Base-by-base conservation (phyloP, 495 filamentous ascomycete species). In the Penicillium longicatenatum region DNA sequence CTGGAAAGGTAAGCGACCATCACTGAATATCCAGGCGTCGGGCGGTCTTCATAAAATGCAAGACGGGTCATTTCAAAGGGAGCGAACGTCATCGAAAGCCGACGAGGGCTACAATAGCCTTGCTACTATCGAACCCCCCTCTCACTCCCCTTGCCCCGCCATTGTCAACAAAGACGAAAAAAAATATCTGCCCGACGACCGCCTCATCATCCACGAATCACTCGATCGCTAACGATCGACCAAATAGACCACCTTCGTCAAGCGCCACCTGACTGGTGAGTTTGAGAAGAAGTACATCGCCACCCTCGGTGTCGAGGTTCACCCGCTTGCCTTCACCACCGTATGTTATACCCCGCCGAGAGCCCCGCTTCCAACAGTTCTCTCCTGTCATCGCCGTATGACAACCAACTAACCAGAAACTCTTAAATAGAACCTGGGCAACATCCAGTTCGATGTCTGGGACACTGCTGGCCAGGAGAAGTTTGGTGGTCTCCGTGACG, bases 231-330 rank as follows among this genome's bases (percentile, higher is more conserved):
- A 71, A 71, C 70, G 31, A 10, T 33, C 58, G 60, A 75, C 49
- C 51, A 17, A 55, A 60, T 75, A 99, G 95, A 99, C 95, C 73
- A 99, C 95, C 72, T 99, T 99, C 84, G 95, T 99, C 82, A 99
- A 98, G 87, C 95, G 95, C 69, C 95, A 99, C 77, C 81, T 98
- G 83, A 98, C 95, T 72, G 95, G 95, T 63, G 95, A 99, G 75
- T 99, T 99, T 73, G 95, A 99, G 85, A 99, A 99, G 88, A 99
- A 98, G 82, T 99, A 99, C 79, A 97, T 99, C 75, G 95, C 95
- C 61, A 99, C 95, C 55, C 88, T 99, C 57, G 95, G 95, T 89
- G 95, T 99, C 67, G 95, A 99, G 75, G 95, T 99, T 64, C 95
- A 99, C 80, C 91, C 92, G 72, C 88, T 96, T 59, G 86, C 83